Base-by-base conservation (phyloP, 2,329 filamentous ascomycete genomes). In the Fusarium devonianum region DNA sequence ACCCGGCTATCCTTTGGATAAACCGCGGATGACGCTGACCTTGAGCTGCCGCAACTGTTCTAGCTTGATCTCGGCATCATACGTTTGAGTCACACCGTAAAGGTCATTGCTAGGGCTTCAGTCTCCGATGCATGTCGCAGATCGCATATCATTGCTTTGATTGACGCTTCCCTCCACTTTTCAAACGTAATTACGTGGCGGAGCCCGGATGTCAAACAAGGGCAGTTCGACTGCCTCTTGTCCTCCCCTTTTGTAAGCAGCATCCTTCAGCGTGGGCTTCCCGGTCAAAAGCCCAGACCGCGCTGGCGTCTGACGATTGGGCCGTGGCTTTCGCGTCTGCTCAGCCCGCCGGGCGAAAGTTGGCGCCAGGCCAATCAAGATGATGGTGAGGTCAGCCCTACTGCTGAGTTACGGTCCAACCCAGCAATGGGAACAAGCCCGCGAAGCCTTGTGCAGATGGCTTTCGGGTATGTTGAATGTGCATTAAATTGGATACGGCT, bases 341-440 rank as follows among this genome's bases (percentile, higher is more conserved):
- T 56, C 55, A 59, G 56, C 56, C 56, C 30, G 19, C 37, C 19
- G 22, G 28, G 18, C n/a, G 21, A 46, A 18, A 45, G 29, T 19
- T 9, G 16, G 10, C 13, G 11, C 4, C n/a, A 44, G 23, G 32
- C 55, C 55, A 58, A 58, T 58, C 50, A 58, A n/a, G n/a, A n/a
- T n/a, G n/a, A n/a, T n/a, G n/a, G 29, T n/a, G 17, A 34, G 21
- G 22, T 45, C 50, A 58, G 56, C 56, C 56, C 56, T 60, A 59
- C 55, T 44, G 47, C 43, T 22, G 33, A n/a, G n/a, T n/a, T n/a
- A n/a, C 33, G 38, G 28, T 23, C 42, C 49, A 52, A 40, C 38
- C 29, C 21, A 40, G 36, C 33, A 21, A 28, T 12, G 11, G 19
- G 33, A 17, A n/a, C n/a, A n/a, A n/a, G 13, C n/a, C 23, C 32